Conservation (phyloP, 192 early-diverging fungal species). For the Podochytrium sp. region DNA sequence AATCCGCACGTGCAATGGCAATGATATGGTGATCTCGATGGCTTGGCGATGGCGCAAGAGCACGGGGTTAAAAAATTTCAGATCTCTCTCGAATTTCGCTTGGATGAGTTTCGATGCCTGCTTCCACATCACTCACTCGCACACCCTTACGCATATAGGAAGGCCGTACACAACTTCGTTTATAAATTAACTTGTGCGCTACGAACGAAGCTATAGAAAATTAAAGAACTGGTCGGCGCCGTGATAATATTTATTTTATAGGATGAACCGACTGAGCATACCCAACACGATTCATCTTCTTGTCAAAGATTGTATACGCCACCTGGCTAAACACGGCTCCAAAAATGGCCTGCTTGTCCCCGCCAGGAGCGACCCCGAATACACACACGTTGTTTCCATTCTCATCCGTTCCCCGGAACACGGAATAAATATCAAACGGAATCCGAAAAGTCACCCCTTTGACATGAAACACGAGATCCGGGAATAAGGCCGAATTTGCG, state of each 20-base stretch:
- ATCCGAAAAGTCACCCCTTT: neutral
- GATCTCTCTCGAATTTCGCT: too few relatives aligned
- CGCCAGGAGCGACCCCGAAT: neutral
- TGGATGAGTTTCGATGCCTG: too few relatives aligned
- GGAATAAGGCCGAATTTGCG: slow-evolving; percentile 5
- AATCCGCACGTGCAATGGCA: too few relatives aligned
- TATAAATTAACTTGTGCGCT: too few relatives aligned
- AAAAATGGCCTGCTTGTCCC: neutral
- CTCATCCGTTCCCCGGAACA: neutral
- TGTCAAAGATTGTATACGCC: neutral
- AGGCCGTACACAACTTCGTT: too few relatives aligned
- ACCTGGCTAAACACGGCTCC: neutral
- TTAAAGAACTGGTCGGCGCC: too few relatives aligned
- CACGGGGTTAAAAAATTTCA: too few relatives aligned
- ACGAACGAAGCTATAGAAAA: too few relatives aligned
- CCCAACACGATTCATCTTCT: neutral
- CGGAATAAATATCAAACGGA: neutral
- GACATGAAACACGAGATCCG: neutral
- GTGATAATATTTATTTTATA: neutral
- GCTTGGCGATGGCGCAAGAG: too few relatives aligned
- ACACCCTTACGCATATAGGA: too few relatives aligned
- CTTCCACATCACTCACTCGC: too few relatives aligned
- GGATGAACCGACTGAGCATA: neutral
- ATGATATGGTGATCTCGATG: too few relatives aligned
- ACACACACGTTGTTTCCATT: neutral